phyloP scores from a whole-genome alignment of 2,329 filamentous ascomycete genomes.

The Pestalotiopsis fici region DNA sequence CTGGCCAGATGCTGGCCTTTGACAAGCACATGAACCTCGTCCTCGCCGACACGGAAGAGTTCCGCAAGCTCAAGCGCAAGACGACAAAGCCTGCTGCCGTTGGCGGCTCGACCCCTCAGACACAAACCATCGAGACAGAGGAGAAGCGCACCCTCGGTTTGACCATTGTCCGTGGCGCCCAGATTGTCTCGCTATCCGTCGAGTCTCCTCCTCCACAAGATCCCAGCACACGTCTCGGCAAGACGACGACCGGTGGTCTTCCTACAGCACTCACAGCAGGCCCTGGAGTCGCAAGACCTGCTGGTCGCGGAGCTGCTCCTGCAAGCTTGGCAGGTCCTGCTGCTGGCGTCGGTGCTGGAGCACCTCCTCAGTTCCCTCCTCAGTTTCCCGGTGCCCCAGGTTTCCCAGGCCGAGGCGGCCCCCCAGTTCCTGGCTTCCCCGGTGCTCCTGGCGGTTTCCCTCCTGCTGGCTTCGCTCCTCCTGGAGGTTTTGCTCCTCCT shows the following conservation, averaged over 20 bases:
- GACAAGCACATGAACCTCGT: constrained; percentile 99
- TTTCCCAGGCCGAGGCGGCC: constrained; percentile 55
- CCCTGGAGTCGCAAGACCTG: constrained; percentile 87
- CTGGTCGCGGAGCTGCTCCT: constrained; percentile 76
- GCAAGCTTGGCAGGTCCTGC: constrained; percentile 85
- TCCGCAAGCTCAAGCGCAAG: constrained; percentile 87
- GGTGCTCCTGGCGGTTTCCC: constrained; percentile 44
- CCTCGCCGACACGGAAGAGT: constrained; percentile 97
- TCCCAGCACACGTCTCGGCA: constrained; percentile 84
- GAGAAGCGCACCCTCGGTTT: constrained; percentile 97
- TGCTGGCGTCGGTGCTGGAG: constrained; percentile 77
- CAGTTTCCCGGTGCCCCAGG: constrained; percentile 53
- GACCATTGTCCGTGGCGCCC: constrained; percentile 90
- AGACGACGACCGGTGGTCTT: constrained; percentile 68
- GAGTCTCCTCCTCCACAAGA: constrained; percentile 95
- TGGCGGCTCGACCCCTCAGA: constrained; percentile 58
- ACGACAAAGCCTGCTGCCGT: constrained; percentile 67
- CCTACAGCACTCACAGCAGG: constrained; percentile 76
- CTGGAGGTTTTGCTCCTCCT: constrained; percentile 44
- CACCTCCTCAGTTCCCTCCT: constrained; percentile 46
- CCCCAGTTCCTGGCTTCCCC: constrained; percentile 25
- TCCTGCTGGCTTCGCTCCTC: constrained; percentile 43
- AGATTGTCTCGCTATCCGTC: constrained; percentile 92
- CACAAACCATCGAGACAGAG: constrained; percentile 80
- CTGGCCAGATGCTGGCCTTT: constrained; percentile 96